Evolutionary conservation across 75 land plant species (phyloP).

Genomic region (Pinus albicaulis): DNA sequence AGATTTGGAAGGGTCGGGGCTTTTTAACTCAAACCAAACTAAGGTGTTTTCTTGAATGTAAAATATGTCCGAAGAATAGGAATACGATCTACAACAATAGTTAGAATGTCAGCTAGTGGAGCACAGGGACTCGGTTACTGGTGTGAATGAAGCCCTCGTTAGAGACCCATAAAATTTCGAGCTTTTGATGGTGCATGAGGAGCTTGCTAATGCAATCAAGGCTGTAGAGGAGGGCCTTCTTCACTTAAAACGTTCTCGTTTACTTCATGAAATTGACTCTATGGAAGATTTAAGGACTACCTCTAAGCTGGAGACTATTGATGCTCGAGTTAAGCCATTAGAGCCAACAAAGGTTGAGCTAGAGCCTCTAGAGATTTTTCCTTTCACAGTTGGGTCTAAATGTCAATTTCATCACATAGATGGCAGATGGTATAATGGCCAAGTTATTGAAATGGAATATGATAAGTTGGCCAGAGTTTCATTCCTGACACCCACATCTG

Average conservation of each 20-base stretch:
- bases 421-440: slow-evolving; percentile 94
- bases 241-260: slow-evolving; percentile 70
- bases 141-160: slow-evolving; percentile 67
- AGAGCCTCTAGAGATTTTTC: slow-evolving; percentile 27
- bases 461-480: slow-evolving; percentile 60
- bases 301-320: slow-evolving; percentile 9
- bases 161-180: slow-evolving; percentile 71
- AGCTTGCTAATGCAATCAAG: slow-evolving; percentile 72
- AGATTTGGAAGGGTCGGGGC: no score
- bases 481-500: slow-evolving; percentile 85
- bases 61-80: slow-evolving; percentile 11
- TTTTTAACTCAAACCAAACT: no score
- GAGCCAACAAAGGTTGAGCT: slow-evolving; percentile 23
- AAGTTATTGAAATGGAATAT: slow-evolving; percentile 49
- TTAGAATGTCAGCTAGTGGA: slow-evolving; percentile 70
- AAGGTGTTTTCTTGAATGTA: no score
- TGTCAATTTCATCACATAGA: slow-evolving; percentile 89
- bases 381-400: slow-evolving; percentile 62
- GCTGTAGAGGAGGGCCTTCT: slow-evolving; percentile 91
- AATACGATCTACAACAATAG: slow-evolving; percentile 59
- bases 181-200: slow-evolving; percentile 67
- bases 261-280: slow-evolving; percentile 58
- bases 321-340: slow-evolving; percentile 34
- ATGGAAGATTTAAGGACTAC: slow-evolving; percentile 9
- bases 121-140: slow-evolving; percentile 61